Conservation (phyloP, 108 stramenopile species). For the Pseudonitzschia pungens region DNA sequence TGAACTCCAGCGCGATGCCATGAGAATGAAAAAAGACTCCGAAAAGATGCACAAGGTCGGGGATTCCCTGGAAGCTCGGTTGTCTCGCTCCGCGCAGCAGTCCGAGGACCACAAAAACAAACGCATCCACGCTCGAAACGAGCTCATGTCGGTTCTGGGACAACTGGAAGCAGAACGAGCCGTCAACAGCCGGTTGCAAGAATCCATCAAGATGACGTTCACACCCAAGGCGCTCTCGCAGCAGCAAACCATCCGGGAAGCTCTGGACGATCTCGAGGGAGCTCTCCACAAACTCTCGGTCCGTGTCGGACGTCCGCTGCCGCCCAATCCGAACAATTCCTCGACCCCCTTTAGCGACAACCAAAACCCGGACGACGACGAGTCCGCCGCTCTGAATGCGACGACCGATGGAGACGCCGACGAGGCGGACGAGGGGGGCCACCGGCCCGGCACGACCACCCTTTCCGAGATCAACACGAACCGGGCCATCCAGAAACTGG, state of each 20-base stretch:
- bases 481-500: slow-evolving; percentile 65
- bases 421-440: slow-evolving; percentile 3
- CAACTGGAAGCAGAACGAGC: slow-evolving; percentile 72
- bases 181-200: slow-evolving; percentile 59
- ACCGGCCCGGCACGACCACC: slow-evolving; percentile 18
- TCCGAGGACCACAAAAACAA: slow-evolving; percentile 87
- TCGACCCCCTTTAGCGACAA: neutral
- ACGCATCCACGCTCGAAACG: slow-evolving; percentile 80
- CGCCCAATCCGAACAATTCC: slow-evolving; percentile 21
- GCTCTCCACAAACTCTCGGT: slow-evolving; percentile 57
- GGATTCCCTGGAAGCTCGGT: slow-evolving; percentile 68
- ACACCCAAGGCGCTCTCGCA: slow-evolving; percentile 82
- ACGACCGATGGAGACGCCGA: slow-evolving; percentile 9
- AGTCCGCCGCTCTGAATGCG: neutral
- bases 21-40: slow-evolving; percentile 72
- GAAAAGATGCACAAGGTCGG: slow-evolving; percentile 77
- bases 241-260: slow-evolving; percentile 73
- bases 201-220: slow-evolving; percentile 76
- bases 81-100: slow-evolving; percentile 71
- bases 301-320: slow-evolving; percentile 61
- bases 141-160: slow-evolving; percentile 79
- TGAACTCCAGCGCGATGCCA: slow-evolving; percentile 78
- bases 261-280: slow-evolving; percentile 60
- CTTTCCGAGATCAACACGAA: slow-evolving; percentile 55
- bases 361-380: slow-evolving; percentile 1